A percentile compares a stretch with the other conserved stretches of the same genome.
These are phyloP conservation scores for Triticum monococcum DNA, from an alignment of 176 grass and related monocot genomes.

Conservation along the genomic window DNA sequence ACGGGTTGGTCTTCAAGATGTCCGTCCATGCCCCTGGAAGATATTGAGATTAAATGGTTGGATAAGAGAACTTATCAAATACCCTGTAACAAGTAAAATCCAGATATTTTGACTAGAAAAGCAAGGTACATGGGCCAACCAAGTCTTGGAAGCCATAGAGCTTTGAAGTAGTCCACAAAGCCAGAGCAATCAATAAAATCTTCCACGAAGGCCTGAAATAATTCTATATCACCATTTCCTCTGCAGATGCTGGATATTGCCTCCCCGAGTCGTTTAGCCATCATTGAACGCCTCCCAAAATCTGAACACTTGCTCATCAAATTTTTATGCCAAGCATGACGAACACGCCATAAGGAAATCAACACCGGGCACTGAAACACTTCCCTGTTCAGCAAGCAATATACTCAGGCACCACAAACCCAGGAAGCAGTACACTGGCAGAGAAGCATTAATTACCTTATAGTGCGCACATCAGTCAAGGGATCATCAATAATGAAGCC, in stretches of 20 bases:
- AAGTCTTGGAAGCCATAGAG: constrained; percentile 74
- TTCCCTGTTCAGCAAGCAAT: constrained; percentile 52
- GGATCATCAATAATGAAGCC: constrained; percentile 96
- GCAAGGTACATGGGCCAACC: constrained; percentile 48
- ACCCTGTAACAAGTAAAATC: constrained; percentile 11
- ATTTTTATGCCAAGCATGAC: constrained; percentile 80
- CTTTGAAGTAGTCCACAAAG: constrained; percentile 85
- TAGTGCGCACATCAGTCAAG: constrained; percentile 60
- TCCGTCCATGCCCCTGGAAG: constrained; percentile 61
- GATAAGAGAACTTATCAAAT: constrained; percentile 14
- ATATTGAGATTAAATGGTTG: constrained; percentile 9
- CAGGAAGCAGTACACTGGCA: constrained; percentile 18
- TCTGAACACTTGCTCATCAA: constrained; percentile 66
- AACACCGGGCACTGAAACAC: constrained; percentile 79
- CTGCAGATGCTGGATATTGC: constrained; percentile 58
- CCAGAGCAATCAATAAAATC: constrained; percentile 65
- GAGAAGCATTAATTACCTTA: constrained; percentile 54
- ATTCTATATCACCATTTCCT: constrained; percentile 56
- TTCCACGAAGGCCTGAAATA: constrained; percentile 65
- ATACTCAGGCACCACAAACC: constrained; percentile 32
- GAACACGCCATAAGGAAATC: constrained; percentile 75
- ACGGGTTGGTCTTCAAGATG: constrained; percentile 58
- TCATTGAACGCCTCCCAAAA: constrained; percentile 42
- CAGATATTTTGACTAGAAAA: constrained; percentile 20
- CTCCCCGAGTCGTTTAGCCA: constrained; percentile 61